Evolutionary conservation across 2,329 filamentous ascomycete species (phyloP).

Genomic region (Trichoderma gracile): DNA sequence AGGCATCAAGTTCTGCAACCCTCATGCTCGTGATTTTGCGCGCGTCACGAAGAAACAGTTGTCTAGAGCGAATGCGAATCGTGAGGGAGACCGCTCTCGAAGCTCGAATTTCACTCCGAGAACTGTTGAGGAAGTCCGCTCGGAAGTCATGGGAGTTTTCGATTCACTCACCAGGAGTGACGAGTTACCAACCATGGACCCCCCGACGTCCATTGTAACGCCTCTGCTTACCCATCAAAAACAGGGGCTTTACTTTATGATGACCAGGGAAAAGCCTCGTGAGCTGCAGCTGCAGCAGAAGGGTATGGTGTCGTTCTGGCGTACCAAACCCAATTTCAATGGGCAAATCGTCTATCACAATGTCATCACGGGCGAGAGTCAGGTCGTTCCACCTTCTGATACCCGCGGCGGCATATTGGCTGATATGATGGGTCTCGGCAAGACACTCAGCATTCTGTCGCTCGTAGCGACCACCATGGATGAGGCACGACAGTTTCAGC

Average conservation of each 20-base stretch:
- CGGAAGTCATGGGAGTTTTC: slow-evolving; percentile 83
- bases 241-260: slow-evolving; percentile 87
- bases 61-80: slow-evolving; percentile 33
- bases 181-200: slow-evolving; percentile 72
- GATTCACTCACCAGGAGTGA: slow-evolving; percentile 77
- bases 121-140: slow-evolving; percentile 82
- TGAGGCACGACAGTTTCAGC: slow-evolving; percentile 64
- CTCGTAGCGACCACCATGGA: slow-evolving; percentile 67
- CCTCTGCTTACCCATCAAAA: slow-evolving; percentile 82
- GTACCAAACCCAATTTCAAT: slow-evolving; percentile 52
- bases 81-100: slow-evolving; percentile 35
- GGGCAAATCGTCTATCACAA: slow-evolving; percentile 70
- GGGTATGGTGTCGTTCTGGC: slow-evolving; percentile 75
- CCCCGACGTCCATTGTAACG: slow-evolving; percentile 62
- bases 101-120: slow-evolving; percentile 44
- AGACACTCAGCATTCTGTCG: slow-evolving; percentile 82
- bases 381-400: slow-evolving; percentile 61
- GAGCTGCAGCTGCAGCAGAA: slow-evolving; percentile 60
- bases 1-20: slow-evolving; percentile 73
- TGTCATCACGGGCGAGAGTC: slow-evolving; percentile 75
- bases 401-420: slow-evolving; percentile 73
- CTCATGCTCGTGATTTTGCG: slow-evolving; percentile 60
- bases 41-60: slow-evolving; percentile 39
- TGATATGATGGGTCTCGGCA: slow-evolving; percentile 88
- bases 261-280: slow-evolving; percentile 68